These are phyloP conservation scores for Penicillium occitanis DNA, from an alignment of 2,329 filamentous ascomycete genomes.

Conservation along the genomic window DNA sequence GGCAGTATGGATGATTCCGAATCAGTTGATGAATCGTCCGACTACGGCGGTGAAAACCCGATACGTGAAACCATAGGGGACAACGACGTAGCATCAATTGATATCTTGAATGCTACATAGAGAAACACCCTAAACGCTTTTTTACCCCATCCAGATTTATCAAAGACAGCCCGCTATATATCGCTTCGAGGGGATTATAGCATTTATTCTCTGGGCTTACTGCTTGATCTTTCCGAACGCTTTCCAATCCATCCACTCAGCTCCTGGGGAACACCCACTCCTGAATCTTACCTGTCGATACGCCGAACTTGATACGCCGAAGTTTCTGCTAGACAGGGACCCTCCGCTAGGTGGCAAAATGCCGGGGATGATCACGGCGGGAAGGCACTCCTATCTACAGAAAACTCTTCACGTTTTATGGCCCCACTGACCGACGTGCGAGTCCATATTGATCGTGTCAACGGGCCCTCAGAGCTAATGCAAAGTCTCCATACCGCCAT, in stretches of 20 bases:
- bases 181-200: neutral
- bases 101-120: neutral
- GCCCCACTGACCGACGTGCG: no score
- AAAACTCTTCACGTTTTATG: neutral
- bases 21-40: neutral
- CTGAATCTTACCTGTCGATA: neutral
- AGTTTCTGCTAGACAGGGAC: neutral
- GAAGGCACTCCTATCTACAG: neutral
- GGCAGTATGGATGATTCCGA: neutral
- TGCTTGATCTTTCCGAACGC: neutral
- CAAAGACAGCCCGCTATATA: neutral
- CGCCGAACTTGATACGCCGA: neutral
- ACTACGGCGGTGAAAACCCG: neutral
- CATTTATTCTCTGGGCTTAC: no score
- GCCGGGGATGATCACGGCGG: neutral
- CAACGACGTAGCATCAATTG: neutral
- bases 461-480: no score
- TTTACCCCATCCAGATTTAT: neutral
- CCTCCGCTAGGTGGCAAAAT: neutral
- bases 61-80: neutral
- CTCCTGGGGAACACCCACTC: neutral
- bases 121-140: neutral
- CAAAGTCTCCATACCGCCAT: no score
- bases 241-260: neutral
- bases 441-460: no score